Conservation (phyloP, 345 rosid genomes). For the Brassica carinata region DNA sequence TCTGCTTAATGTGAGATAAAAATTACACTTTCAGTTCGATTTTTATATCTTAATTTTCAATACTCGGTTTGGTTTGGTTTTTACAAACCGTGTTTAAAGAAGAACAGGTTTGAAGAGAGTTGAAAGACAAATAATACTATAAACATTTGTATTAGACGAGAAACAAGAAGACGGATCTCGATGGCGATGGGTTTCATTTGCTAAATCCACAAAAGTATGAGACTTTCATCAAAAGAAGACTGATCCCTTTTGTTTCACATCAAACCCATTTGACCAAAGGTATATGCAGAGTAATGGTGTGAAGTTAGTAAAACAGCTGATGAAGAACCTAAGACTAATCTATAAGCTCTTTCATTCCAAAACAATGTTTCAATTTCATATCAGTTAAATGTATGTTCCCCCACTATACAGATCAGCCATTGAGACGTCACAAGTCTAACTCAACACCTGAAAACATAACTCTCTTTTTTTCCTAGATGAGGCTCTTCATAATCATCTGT, state of each 20-base stretch:
- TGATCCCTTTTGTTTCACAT: no score
- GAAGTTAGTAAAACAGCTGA: constrained; percentile 39
- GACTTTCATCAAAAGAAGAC: no score
- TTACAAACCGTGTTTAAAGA: constrained; percentile 2
- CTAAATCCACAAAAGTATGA: no score
- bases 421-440: neutral
- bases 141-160: no score
- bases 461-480: constrained; percentile 1
- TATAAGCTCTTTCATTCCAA: constrained; percentile 39
- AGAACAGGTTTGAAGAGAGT: constrained; percentile 11
- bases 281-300: constrained; percentile 15
- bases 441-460: constrained; percentile 9
- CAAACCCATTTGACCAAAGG: neutral
- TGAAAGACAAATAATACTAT: neutral
- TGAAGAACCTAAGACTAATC: constrained; percentile 30
- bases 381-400: neutral
- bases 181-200: no score
- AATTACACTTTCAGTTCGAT: no score
- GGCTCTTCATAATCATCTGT: constrained; percentile 48
- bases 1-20: neutral
- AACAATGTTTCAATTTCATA: constrained; percentile 20
- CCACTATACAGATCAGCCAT: constrained; percentile 9
- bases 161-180: neutral
- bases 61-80: neutral
- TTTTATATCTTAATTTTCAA: neutral